Evolutionary conservation across 345 rosid species (phyloP), one percentile per base, ranked within the genome.

Genomic region (Boechera retrofracta): DNA sequence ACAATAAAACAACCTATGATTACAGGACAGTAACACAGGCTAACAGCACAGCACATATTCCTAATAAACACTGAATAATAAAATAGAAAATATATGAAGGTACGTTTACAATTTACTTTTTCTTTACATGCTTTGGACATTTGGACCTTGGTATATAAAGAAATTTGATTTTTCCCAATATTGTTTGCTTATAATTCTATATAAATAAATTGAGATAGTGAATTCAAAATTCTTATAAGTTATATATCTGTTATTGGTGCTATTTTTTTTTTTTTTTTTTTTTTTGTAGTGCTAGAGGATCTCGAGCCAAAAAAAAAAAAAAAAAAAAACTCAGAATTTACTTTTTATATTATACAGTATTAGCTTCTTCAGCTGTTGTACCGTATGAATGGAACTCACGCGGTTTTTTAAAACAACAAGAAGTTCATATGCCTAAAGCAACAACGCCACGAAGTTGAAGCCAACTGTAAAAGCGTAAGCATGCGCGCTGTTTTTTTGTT

Each of bases 401-500:
- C 65, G 13, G n/a, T 15, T 56, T 29, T 29, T 2, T 2, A 53
- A 53, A 10, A 76, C 64, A 63, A 57, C 64, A 24, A 10, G 41
- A 24, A 33, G 67, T 74, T 74, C 15, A 45, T 35, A 47, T 16
- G n/a, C 9, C 7, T 24, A 57, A 45, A 55, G 13, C 4, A 13
- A 65, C 0, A 38, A 67, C 72, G 16, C 4, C 81, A 77, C 8
- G 2, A n/a, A 64, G 61, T 77, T 35, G 53, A 72, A 66, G 31
- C 66, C 67, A 71, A 36, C 77, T 32, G 72, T 64, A 7, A 60
- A 68, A 64, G 54, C 33, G 13, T 55, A 57, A 57, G 47, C 77
- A 77, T 70, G 59, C 71, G 76, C 45, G 81, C 62, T 56, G 77
- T 68, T 77, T 77, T 18, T n/a, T 13, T 4, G 58, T 35, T 54